Evolutionary conservation across 2,329 filamentous ascomycete genomes (phyloP), one percentile per base, ranked within the genome.

Genomic region (Aspergillus sp.): DNA sequence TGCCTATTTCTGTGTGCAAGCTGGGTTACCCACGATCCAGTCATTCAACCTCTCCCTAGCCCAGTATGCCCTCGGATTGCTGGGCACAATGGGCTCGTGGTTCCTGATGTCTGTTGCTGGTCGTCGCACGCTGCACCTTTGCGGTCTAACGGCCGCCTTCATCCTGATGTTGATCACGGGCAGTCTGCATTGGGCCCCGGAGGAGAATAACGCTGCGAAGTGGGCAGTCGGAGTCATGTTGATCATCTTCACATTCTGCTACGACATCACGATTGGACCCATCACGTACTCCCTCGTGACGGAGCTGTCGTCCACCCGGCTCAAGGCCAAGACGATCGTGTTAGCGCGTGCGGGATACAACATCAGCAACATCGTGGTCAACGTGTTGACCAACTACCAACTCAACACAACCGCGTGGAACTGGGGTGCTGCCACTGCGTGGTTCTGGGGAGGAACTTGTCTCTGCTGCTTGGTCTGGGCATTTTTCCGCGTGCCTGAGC

Each of bases 21-120:
- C 80, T 1, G 72, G 73, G 3, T 60, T 76, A 3, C 45, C 36
- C 46, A 53, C 60, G 5, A 48, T 57, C 2, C 58, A 69, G 35
- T 62, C 73, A 0, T 76, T 75, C 58, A 65, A 65, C 35, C 55
- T 77, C 22, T 66, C 68, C 3, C 52, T 73, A 2, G 84, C 83
- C 42, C 80, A 86, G 66, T 86, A 86, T 56, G 83, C 77, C 45
- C 84, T 87, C 64, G 79, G 77, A 6, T 73, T 78, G 38, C 62
- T 80, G 7, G 80, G 79, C 3, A 81, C 78, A 0, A 65, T 76
- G 2, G 70, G 71, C 0, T 80, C 79, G 2, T 83, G 80, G 80
- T 71, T 71, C 33, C 49, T 75, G n/a, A 72, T 76, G 68, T 52
- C 56, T 2, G 54, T 58, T 11, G 56, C 70, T 11, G 75, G 75